These are phyloP conservation scores for Exserohilum rostratum DNA, from an alignment of 2,329 filamentous ascomycete genomes.

Conservation along the genomic window DNA sequence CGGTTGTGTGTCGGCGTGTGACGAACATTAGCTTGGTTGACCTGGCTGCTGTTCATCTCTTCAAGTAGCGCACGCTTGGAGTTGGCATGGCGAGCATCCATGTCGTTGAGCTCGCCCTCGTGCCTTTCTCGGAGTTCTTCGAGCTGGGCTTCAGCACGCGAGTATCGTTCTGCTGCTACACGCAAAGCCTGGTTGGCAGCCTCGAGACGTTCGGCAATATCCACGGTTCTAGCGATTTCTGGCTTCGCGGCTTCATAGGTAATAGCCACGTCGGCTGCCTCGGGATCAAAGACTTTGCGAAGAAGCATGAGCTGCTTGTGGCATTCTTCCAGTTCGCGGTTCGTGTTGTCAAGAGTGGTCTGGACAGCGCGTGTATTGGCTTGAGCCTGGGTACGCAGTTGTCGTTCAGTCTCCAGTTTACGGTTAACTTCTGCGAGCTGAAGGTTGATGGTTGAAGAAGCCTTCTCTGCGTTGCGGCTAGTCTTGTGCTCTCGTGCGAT, in stretches of 20 bases:
- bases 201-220: constrained; percentile 85
- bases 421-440: constrained; percentile 90
- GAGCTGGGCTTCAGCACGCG: constrained; percentile 82
- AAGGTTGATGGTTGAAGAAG: constrained; percentile 76
- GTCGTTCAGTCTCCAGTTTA: constrained; percentile 86
- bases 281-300: constrained; percentile 86
- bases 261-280: constrained; percentile 68
- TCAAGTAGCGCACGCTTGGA: constrained; percentile 78
- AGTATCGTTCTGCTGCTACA: constrained; percentile 79
- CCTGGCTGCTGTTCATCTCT: constrained; percentile 85
- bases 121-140: constrained; percentile 76
- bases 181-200: constrained; percentile 86
- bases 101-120: constrained; percentile 71
- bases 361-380: constrained; percentile 83
- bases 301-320: constrained; percentile 79
- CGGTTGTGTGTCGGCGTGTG: constrained; percentile 76
- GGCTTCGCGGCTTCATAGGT: constrained; percentile 72
- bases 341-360: constrained; percentile 75
- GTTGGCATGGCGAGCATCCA: constrained; percentile 65
- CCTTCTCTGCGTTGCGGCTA: constrained; percentile 87
- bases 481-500: constrained; percentile 87
- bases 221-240: constrained; percentile 69
- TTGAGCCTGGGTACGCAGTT: constrained; percentile 84
- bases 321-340: constrained; percentile 80
- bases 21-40: constrained; percentile 55